phyloP scores from a whole-genome alignment of 768 basidiomycete species.

The Phanerodontia chrysosporium region DNA sequence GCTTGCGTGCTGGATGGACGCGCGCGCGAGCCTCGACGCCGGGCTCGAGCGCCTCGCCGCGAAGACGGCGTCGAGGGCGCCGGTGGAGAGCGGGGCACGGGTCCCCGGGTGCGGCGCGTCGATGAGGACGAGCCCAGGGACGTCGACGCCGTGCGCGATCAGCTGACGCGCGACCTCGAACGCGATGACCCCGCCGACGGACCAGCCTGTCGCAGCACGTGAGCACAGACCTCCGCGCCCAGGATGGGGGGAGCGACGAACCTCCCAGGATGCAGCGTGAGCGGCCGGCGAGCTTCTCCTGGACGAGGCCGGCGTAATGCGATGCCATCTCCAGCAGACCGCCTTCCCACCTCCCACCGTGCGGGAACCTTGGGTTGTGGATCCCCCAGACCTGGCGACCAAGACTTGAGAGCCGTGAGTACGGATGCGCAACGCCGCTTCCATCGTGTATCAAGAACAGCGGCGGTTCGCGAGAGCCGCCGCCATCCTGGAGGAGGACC shows the following conservation, averaged over 20 bases:
- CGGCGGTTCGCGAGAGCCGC: constrained; percentile 27
- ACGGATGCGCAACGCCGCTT: constrained; percentile 49
- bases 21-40: constrained; percentile 1
- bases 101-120: constrained; percentile 59
- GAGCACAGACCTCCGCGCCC: constrained; percentile 34
- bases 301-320: constrained; percentile 28
- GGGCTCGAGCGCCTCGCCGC: constrained; percentile 30
- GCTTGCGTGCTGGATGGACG: constrained; percentile 23
- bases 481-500: constrained; percentile 8
- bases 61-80: constrained; percentile 42
- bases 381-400: constrained; percentile 59
- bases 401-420: constrained; percentile 44
- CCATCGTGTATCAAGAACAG: constrained; percentile 74
- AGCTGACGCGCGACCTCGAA: constrained; percentile 60
- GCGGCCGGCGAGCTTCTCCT: constrained; percentile 5
- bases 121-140: constrained; percentile 60
- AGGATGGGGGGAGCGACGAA: constrained; percentile 34
- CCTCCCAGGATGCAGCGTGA: constrained; percentile 10
- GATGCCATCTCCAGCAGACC: constrained; percentile 18
- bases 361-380: constrained; percentile 48
- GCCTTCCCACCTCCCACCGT: constrained; percentile 42
- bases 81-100: constrained; percentile 47
- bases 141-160: constrained; percentile 34
- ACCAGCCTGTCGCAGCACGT: constrained; percentile 56
- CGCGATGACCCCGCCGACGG: constrained; percentile 71